Evolutionary conservation across 2,329 filamentous ascomycete species (phyloP), one percentile per base, ranked within the genome.

Genomic region (Pestalotiopsis sp.): DNA sequence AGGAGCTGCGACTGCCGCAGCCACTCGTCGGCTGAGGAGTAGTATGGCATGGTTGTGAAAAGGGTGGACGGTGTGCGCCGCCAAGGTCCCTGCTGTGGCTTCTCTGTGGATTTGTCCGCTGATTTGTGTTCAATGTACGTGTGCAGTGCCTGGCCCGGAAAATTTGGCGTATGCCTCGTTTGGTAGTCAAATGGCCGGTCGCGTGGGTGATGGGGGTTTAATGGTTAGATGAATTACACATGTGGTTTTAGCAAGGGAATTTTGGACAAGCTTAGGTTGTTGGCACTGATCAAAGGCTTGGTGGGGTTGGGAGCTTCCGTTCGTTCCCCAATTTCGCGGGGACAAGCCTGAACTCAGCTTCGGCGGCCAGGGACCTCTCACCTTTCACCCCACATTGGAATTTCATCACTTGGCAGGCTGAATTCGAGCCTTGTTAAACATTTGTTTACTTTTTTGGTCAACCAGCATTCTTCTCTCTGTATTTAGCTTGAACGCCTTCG

Each of bases 21-120:
- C 92, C 94, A 99, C 83, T 95, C 92, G 81, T 97, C 91, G 81
- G 93, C 93, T 68, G 93, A 94, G 65, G 87, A 84, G 79, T 97
- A 90, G 79, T 92, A 90, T 2, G 92, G 91, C 95, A 97, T 97
- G 68, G 74, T 83, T 75, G n/a, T 5, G 23, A 11, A 38, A 11
- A n/a, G 45, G 14, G 52, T n/a, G 64, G 20, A 27, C 23, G 57
- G 57, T 59, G 11, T 36, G 57, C 57, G 52, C 17, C 27, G 25
- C 49, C 57, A 55, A 45, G n/a, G 20, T n/a, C 4, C n/a, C 12
- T 27, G 38, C 17, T 55, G 39, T 14, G n/a, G 7, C 36, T 17
- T 49, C 20, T 14, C 7, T 45, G 17, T 63, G 1, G 11, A 11
- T 6, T 49, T n/a, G 14, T 17, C 23, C 3, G 31, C 36, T 23